These are phyloP conservation scores for Hericium alpestre DNA, from an alignment of 768 basidiomycete genomes.

Conservation along the genomic window DNA sequence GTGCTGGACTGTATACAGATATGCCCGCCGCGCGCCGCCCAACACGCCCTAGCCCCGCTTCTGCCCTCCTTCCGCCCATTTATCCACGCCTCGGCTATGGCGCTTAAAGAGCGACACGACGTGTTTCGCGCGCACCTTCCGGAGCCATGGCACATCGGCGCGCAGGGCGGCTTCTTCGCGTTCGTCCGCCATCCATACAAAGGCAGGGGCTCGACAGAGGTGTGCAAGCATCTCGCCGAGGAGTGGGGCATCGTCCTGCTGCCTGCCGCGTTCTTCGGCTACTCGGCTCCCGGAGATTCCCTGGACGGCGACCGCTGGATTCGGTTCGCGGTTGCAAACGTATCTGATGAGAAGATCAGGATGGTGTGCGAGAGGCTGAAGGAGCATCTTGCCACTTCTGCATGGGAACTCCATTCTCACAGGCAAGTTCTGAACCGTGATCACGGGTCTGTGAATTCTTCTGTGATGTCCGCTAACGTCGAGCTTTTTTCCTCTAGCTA, in stretches of 20 bases:
- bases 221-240: conserved; percentile 48
- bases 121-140: conserved; percentile 45
- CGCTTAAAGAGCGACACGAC: conserved; percentile 39
- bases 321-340: conserved; percentile 73
- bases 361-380: conserved; percentile 41
- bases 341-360: conserved; percentile 50
- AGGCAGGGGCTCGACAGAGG: conserved; percentile 34
- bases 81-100: conserved; percentile 38
- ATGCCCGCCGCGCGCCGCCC: conserved; percentile 65
- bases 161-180: conserved; percentile 68
- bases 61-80: conserved; percentile 42
- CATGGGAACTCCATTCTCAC: conserved; percentile 23
- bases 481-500: too few species aligned
- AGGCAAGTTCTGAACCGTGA: too few species aligned
- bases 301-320: conserved; percentile 51
- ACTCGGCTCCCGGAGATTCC: conserved; percentile 15
- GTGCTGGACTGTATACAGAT: conserved; percentile 75
- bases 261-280: conserved; percentile 53
- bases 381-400: conserved; percentile 27
- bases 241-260: conserved; percentile 57
- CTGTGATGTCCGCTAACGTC: too few species aligned
- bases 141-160: conserved; percentile 47
- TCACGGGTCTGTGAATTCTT: too few species aligned
- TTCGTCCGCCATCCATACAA: conserved; percentile 62
- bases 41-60: conserved; percentile 51